Evolutionary conservation across 106 monocot species (phyloP), one percentile per base, ranked within the genome.

Genomic region (Dioscorea alata): DNA sequence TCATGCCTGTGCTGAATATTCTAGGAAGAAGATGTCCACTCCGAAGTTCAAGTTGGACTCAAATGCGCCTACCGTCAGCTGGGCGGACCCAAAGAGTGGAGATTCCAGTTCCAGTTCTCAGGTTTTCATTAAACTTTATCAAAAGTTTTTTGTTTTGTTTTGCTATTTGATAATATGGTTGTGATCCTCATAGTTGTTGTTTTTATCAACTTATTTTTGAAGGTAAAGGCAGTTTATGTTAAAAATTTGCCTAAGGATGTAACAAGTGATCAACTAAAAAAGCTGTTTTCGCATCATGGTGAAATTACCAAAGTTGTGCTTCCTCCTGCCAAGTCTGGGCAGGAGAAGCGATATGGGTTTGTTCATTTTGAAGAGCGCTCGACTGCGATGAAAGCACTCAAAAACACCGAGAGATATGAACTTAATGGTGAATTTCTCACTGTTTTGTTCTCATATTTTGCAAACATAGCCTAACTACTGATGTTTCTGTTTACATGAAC

Each of bases 221-320:
- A 99, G 97, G 83, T 99, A n/a, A 99, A 99, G 73, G 84, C 97
- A 72, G 71, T 99, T 66, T 99, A 99, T 81, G 90, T 99, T 12
- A 99, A 99, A 69, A 99, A 99, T 52, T 69, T 99, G 59, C 97
- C 97, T 1, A 89, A 90, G 75, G 69, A 87, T 75, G 87, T 93
- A 14, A 99, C 74, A 22, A 76, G 87, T 61, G 80, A 87, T 67
- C 78, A 99, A 73, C 63, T 99, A 68, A 78, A 75, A 64, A 85
- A 92, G 62, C 68, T 93, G 7, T 99, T 99, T 68, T 82, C 92
- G 58, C 85, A 73, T 48, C 92, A 92, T 75, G 97, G 97, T 50
- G 81, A 92, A 66, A 90, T 99, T 63, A 77, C 77, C 12, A 99
- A 90, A 60, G 87, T 99, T 49, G 85, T 92, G 6, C 72, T 99